phyloP scores from a whole-genome alignment of 257 asterid genomes.

The Fraxinus anomala region DNA sequence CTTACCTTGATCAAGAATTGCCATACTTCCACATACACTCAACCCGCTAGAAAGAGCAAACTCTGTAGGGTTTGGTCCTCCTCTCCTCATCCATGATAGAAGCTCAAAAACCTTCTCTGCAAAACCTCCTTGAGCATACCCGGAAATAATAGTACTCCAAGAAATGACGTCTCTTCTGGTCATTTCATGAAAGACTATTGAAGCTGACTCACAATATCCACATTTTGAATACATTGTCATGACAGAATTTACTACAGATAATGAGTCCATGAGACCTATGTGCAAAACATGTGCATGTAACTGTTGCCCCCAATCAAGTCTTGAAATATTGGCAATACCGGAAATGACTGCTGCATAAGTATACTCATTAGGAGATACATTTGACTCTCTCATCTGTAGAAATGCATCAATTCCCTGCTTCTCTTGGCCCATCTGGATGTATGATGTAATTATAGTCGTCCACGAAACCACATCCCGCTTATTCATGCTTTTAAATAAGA shows the following conservation, averaged over 20 bases:
- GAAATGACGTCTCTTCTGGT: conserved; percentile 65
- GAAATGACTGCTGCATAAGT: conserved; percentile 82
- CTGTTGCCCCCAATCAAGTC: conserved; percentile 71
- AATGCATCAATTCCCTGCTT: conserved; percentile 57
- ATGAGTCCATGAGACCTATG: conserved; percentile 51
- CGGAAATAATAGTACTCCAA: conserved; percentile 89
- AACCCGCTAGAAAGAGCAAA: conserved; percentile 75
- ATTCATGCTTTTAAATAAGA: conserved; percentile 60
- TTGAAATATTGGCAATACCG: conserved; percentile 63
- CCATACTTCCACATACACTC: conserved; percentile 74
- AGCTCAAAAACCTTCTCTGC: conserved; percentile 75
- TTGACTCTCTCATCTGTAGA: conserved; percentile 57
- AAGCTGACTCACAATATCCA: conserved; percentile 50
- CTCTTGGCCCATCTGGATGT: conserved; percentile 68
- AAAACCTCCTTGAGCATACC: conserved; percentile 72
- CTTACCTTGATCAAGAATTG: conserved; percentile 79
- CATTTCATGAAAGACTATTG: conserved; percentile 55
- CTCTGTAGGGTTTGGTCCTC: conserved; percentile 80
- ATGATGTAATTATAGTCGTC: conserved; percentile 68
- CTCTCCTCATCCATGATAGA: conserved; percentile 71
- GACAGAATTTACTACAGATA: conserved; percentile 77
- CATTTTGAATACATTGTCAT: conserved; percentile 79
- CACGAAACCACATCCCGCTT: conserved; percentile 84
- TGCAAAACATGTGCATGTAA: conserved; percentile 56
- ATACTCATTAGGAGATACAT: conserved; percentile 65